Percentiles rank a stretch among this genome's conserved stretches.
Evolutionary conservation across 225 moss, liverwort and hornwort species (phyloP).

Genomic region (Pseudoscleropodium purum): DNA sequence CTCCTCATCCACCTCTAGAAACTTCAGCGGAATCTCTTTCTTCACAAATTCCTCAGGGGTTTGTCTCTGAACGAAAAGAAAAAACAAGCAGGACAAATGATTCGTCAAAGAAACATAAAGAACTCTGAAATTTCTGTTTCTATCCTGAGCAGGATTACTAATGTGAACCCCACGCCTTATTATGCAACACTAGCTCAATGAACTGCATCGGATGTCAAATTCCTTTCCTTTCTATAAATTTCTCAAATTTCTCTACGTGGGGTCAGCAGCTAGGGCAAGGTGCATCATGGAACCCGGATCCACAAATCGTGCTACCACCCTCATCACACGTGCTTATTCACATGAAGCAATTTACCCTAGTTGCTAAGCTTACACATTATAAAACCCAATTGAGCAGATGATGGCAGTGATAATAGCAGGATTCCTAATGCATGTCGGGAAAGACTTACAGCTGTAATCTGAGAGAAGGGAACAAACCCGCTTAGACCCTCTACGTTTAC

Average conservation of each 20-base stretch:
- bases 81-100: neutral
- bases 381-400: neutral
- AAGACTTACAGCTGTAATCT: conserved; percentile 56
- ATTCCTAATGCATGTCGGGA: neutral
- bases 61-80: conserved; percentile 18
- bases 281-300: neutral
- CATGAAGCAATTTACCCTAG: neutral
- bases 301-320: neutral
- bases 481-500: conserved; percentile 79
- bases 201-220: neutral
- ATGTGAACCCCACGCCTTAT: neutral
- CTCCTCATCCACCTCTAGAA: conserved; percentile 62
- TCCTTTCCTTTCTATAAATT: neutral
- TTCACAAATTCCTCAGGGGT: conserved; percentile 37
- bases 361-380: neutral
- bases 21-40: conserved; percentile 49
- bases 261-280: neutral
- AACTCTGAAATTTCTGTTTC: neutral
- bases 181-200: neutral
- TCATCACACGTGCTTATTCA: neutral
- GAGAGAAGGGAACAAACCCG: conserved; percentile 94
- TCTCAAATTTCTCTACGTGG: neutral
- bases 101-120: neutral
- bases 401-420: neutral
- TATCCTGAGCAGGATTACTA: neutral